A percentile compares a stretch with the other conserved stretches of the same genome.
Conservation (phyloP, 306 rosid species). For the Pyrus pyrifolia region DNA sequence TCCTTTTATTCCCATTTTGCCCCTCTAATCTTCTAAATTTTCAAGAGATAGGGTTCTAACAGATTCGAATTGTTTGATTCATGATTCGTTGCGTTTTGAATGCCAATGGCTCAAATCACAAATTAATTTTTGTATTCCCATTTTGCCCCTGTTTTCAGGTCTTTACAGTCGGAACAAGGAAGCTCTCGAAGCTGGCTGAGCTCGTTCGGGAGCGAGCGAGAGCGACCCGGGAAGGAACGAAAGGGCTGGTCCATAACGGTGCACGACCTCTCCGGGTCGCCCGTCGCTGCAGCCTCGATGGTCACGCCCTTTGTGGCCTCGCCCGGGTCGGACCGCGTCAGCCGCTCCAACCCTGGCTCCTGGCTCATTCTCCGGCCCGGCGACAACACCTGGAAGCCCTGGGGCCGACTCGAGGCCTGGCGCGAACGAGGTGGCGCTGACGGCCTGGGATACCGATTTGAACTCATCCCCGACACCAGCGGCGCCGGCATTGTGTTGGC, state of each 20-base stretch:
- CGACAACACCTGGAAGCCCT: slow-evolving; percentile 41
- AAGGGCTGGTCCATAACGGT: slow-evolving; percentile 47
- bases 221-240: slow-evolving; percentile 27
- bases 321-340: slow-evolving; percentile 41
- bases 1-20: not conserved
- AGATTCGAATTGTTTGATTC: not conserved
- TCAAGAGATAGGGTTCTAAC: not conserved
- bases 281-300: slow-evolving; percentile 46
- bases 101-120: not conserved
- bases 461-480: slow-evolving; percentile 26
- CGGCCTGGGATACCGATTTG: slow-evolving; percentile 33
- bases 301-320: slow-evolving; percentile 47
- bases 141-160: slow-evolving; percentile 1
- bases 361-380: slow-evolving; percentile 51
- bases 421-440: slow-evolving; percentile 40
- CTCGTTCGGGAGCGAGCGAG: slow-evolving; percentile 23
- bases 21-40: not conserved
- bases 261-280: slow-evolving; percentile 48
- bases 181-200: slow-evolving; percentile 28
- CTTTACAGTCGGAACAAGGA: slow-evolving; percentile 16
- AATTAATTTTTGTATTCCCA: not conserved
- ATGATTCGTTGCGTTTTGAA: not conserved
- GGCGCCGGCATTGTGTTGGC: slow-evolving; percentile 39
- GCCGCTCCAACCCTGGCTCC: slow-evolving; percentile 45
- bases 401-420: slow-evolving; percentile 57